Evolutionary conservation across 805 yeast genomes (phyloP).

Genomic region (Jamesozyma jinghongensis): DNA sequence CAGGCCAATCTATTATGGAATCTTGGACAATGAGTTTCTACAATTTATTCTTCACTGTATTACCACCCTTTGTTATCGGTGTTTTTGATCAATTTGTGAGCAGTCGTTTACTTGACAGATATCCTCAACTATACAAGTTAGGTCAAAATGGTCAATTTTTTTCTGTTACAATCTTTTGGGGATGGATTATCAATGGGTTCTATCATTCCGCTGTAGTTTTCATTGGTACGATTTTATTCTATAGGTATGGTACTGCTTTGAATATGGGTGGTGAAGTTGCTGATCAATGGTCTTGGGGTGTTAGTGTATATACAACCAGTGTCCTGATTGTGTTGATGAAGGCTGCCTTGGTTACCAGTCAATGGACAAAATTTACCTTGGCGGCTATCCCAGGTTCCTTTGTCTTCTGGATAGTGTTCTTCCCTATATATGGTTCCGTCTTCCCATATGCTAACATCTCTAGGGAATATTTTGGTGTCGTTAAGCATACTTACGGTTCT

Average conservation of each 20-base stretch:
- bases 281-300: constrained; percentile 94
- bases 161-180: constrained; percentile 90
- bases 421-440: constrained; percentile 77
- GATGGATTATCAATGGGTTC: constrained; percentile 94
- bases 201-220: constrained; percentile 84
- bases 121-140: constrained; percentile 84
- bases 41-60: constrained; percentile 86
- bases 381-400: constrained; percentile 94
- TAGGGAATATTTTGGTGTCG: constrained; percentile 72
- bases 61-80: constrained; percentile 95
- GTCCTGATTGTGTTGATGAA: constrained; percentile 85
- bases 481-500: constrained; percentile 67
- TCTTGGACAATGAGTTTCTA: constrained; percentile 97
- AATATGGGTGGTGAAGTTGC: constrained; percentile 55
- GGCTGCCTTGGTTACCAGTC: constrained; percentile 83
- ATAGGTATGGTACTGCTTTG: constrained; percentile 56
- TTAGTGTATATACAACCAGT: constrained; percentile 79
- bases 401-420: constrained; percentile 69
- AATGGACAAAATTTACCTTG: constrained; percentile 91
- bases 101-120: constrained; percentile 78
- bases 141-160: constrained; percentile 87
- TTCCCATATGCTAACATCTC: constrained; percentile 83
- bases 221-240: constrained; percentile 60
- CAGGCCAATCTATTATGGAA: constrained; percentile 93
- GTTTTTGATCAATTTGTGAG: constrained; percentile 94